Conservation (phyloP, 768 basidiomycete species). For the Rhodosporidiobolus sp. region DNA sequence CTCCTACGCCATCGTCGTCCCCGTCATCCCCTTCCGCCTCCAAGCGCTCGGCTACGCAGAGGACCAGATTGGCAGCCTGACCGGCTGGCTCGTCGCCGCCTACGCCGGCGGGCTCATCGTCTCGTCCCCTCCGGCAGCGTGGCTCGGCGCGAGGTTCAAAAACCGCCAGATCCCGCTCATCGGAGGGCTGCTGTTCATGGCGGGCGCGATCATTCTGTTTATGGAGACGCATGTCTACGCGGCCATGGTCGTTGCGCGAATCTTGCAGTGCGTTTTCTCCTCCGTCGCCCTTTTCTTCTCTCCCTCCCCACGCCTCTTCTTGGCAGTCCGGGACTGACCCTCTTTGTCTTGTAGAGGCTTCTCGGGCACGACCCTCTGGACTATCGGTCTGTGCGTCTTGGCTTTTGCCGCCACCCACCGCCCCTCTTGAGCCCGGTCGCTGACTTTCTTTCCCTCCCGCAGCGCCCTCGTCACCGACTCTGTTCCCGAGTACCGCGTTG, state of each 20-base stretch:
- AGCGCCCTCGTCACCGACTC: constrained; percentile 30
- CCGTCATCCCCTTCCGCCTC: constrained; percentile 42
- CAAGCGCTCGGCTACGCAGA: constrained; percentile 38
- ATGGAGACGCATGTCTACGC: constrained; percentile 35
- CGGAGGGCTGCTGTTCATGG: constrained; percentile 40
- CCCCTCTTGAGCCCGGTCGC: not conserved
- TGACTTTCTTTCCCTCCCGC: not conserved
- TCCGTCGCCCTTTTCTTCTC: not conserved
- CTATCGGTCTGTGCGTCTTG: constrained; percentile 24
- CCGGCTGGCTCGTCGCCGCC: constrained; percentile 42
- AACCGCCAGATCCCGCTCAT: constrained; percentile 34
- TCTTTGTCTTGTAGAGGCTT: constrained; percentile 9
- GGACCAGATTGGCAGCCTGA: constrained; percentile 26
- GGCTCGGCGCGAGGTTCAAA: constrained; percentile 28
- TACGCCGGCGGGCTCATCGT: constrained; percentile 41
- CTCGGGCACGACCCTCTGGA: constrained; percentile 34
- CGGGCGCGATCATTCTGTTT: constrained; percentile 39
- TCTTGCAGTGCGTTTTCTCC: constrained; percentile 29
- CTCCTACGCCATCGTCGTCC: constrained; percentile 25
- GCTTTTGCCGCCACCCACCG: not conserved
- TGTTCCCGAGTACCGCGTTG: constrained; percentile 27
- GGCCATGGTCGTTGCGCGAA: constrained; percentile 32
- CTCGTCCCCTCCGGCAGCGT: constrained; percentile 26
- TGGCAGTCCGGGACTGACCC: not conserved
- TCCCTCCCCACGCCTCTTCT: not conserved